These are phyloP conservation scores for Hibiscus trionum DNA, from an alignment of 345 rosid species.

Conservation along the genomic window DNA sequence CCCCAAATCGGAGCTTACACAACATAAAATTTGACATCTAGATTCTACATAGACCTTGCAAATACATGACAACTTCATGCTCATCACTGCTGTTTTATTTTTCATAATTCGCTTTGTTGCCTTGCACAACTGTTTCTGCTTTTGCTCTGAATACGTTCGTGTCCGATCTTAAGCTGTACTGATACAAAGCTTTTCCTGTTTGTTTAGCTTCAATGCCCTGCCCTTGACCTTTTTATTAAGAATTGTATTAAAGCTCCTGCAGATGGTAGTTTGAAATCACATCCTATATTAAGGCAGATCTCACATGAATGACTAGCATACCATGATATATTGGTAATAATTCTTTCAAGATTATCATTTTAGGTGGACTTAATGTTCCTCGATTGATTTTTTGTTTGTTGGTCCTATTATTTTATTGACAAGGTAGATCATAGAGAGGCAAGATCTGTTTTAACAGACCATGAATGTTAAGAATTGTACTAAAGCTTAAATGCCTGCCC, in stretches of 20 bases:
- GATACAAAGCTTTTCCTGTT: background rate
- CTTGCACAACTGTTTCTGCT: background rate
- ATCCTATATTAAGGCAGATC: background rate
- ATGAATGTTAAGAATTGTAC: no score
- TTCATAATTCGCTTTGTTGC: background rate
- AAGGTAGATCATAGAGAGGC: no score
- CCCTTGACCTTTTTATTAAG: background rate
- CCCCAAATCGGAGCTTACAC: background rate
- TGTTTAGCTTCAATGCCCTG: background rate
- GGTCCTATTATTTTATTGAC: background rate
- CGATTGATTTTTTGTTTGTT: slow-evolving; percentile 9
- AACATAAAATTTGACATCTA: background rate
- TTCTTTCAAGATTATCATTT: background rate
- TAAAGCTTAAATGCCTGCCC: no score
- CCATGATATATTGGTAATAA: background rate
- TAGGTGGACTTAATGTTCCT: background rate
- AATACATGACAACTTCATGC: background rate
- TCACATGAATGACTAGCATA: background rate
- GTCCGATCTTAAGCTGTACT: background rate
- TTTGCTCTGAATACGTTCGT: background rate
- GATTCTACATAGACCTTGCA: background rate
- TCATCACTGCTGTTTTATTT: background rate
- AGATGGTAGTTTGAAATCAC: no score
- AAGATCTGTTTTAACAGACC: no score
- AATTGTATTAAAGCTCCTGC: background rate